Evolutionary conservation across 179 eudicot genomes (phyloP), one percentile per base, ranked within the genome.

Genomic region (Spinacia oleracea): DNA sequence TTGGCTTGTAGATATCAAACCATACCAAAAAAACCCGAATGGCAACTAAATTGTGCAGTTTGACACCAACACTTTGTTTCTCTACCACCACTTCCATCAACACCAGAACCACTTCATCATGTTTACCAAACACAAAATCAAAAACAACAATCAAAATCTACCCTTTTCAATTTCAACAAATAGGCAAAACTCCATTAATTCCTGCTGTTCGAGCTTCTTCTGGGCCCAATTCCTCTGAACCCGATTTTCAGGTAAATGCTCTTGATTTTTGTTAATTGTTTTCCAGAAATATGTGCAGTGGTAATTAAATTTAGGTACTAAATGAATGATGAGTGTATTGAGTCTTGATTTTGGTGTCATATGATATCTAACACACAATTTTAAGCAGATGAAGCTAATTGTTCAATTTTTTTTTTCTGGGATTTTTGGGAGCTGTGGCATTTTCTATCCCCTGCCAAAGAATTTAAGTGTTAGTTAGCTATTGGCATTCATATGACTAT

Each of bases 131-230:
- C n/a, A 18, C 76, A 50, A 32, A 2, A n/a, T 35, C 23, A 35
- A 51, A 12, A 42, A 29, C 20, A 56, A 66, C 58, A 29, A 68
- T 4, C 2, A 15, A 48, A 15, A n/a, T 6, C 18, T 63, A 6
- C 31, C 4, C 20, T 1, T 50, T 48, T 48, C 8, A 56, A 9
- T 15, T 38, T 10, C 40, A 38, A 20, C 69, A 46, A 23, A 48
- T 15, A 15, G 38, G 21, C 8, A 16, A 14, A 48, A 14, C 63
- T 65, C 65, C 77, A 6, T 53, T 38, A 38, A 3, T 20, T 62
- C 71, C n/a, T 40, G 25, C 63, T 55, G 6, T 75, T 80, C 70
- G 70, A 46, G 79, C 76, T 69, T 23, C 83, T 69, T 58, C 83
- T 32, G 76, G 76, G 31, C 79, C 75, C 40, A 74, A 80, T 65